These are phyloP conservation scores for Viridothelium virens DNA, from an alignment of 495 filamentous ascomycete genomes.

Conservation along the genomic window DNA sequence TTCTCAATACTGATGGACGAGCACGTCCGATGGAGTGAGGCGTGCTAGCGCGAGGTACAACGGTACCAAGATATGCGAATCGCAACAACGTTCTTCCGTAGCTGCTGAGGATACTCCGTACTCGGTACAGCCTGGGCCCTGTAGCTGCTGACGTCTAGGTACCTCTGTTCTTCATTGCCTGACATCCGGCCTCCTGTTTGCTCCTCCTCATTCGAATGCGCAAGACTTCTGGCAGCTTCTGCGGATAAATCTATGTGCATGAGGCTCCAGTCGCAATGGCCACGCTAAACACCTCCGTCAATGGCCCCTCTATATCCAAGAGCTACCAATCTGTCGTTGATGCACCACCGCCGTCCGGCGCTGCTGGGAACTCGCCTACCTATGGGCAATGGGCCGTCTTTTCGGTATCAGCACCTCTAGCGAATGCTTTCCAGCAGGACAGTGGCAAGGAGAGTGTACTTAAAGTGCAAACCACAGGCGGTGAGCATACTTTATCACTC, in stretches of 20 bases:
- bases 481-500: conserved; percentile 37
- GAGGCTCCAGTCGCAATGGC: conserved; percentile 53
- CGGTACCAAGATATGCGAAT: background rate
- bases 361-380: conserved; percentile 56
- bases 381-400: conserved; percentile 86
- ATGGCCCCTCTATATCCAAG: conserved; percentile 83
- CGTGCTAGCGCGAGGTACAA: conserved; percentile 5
- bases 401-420: conserved; percentile 79
- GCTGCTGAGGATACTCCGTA: conserved; percentile 21
- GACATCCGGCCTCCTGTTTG: background rate
- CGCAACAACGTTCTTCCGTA: conserved; percentile 6
- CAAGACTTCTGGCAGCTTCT: background rate
- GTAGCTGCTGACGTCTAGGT: background rate
- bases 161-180: background rate
- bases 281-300: conserved; percentile 80
- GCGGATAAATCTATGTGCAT: background rate
- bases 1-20: background rate
- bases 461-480: conserved; percentile 86
- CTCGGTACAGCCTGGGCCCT: background rate
- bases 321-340: conserved; percentile 88
- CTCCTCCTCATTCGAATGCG: background rate
- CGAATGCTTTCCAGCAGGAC: conserved; percentile 83
- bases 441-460: conserved; percentile 84
- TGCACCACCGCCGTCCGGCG: conserved; percentile 55
- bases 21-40: conserved; percentile 8